Evolutionary conservation across 2,329 filamentous ascomycete genomes (phyloP), one percentile per base, ranked within the genome.

Genomic region (Phoma sp.): DNA sequence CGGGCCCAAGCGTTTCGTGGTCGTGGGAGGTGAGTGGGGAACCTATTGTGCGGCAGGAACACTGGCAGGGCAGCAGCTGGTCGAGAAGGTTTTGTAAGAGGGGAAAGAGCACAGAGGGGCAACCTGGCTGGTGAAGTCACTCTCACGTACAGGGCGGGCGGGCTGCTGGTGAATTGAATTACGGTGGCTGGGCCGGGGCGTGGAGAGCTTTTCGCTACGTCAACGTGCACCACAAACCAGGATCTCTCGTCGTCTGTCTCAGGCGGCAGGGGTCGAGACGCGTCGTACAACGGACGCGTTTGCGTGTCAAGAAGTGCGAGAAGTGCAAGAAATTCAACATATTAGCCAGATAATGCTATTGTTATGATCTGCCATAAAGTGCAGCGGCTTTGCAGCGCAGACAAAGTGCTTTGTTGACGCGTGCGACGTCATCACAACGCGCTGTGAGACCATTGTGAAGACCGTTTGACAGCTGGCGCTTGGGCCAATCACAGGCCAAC

Each of bases 151-250:
- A 48, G 37, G 41, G 37, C 43, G 33, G 33, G 33, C 49, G 47
- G 47, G 32, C 39, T 52, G 54, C 39, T 47, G 36, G 40, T 55
- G 29, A 31, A 17, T 8, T 15, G 46, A 55, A 55, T 33, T 38
- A 27, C 25, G 35, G 52, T 51, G 52, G 52, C 52, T 55, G 52
- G 52, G 29, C 29, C 15, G 29, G 29, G 29, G 52, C 51, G 24
- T 54, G 37, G 52, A 51, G 36, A 46, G 46, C 31, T 55, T 55
- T 46, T 57, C 48, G 43, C 53, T 55, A 55, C 45, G 51, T 49
- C 51, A 55, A 45, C 40, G 32, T 39, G 39, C 45, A 50, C 45
- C 39, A 50, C 32, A 40, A 57, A 57, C 48, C 43, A 41, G 54
- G 43, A 49, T 57, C 25, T 51, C 43, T 33, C 35, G 17, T 17